Base-by-base conservation (phyloP, 176 grass and related monocot genomes). In the Puya raimondii region DNA sequence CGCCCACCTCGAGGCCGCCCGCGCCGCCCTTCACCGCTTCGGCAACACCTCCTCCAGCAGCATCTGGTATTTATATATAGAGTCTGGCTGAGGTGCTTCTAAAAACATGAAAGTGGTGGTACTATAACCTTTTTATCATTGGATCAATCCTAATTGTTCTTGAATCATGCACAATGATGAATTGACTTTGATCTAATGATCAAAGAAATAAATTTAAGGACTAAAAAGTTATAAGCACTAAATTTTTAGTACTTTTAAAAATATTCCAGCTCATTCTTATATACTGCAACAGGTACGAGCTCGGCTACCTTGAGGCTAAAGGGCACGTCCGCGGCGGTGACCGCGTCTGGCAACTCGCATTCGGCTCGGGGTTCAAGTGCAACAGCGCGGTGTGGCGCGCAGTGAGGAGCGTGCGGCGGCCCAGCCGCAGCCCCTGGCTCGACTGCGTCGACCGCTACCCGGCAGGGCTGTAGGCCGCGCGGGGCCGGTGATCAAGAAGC, bases 301-400 rank as follows among this genome's bases (percentile, higher is more conserved):
- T 99, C 14, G 90, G 89, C 0, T 99, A 99, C 80, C 80, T 93
- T 17, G 94, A 99, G 75, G 82, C 94, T 65, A 99, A 93, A 77
- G 87, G 94, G 9, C 85, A 81, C 50, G 89, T 99, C 59, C 84
- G 82, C 68, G 15, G 84, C 49, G 94, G 94, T 47, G 94, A 99
- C 85, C 94, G 94, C 66, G 87, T 99, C 10, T 99, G 94, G 94
- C 94, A 99, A 85, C 83, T 99, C 72, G 94, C 94, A 2, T 99
- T 99, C 76, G 94, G 94, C 4, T 99, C 94, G 0, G 94, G 94
- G 0, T 99, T 99, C 94, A 99, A 99, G 82, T 99, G 94, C 81
- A 99, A 93, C 87, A 99, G 94, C 74, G 90, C 90, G 10, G 94
- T 99, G 0, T 99, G 94, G 94, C 82, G 85, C 78, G 84, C 94